A percentile compares a stretch with the other conserved stretches of the same genome.
phyloP scores from a whole-genome alignment of 1,139 yeast species.

The Saccharomycopsis crataegensis region DNA sequence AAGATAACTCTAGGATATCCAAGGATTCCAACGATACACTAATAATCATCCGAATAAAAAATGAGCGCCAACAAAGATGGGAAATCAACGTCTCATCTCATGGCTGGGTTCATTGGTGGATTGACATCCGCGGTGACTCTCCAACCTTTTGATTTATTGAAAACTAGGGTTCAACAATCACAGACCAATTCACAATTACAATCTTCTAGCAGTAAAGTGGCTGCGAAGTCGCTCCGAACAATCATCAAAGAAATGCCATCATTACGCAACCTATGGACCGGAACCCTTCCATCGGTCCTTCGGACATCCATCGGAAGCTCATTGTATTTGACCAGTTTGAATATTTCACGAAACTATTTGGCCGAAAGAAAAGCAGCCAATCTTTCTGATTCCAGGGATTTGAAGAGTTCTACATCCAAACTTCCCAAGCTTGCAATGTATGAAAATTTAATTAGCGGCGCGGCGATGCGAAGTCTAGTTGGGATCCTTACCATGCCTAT shows the following conservation, averaged over 20 bases:
- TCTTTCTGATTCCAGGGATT: conserved; percentile 21
- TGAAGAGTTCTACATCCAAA: conserved; percentile 18
- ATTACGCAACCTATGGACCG: conserved; percentile 72
- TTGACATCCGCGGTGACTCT: conserved; percentile 70
- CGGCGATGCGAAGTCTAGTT: conserved; percentile 69
- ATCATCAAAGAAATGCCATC: conserved; percentile 43
- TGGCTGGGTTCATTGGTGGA: conserved; percentile 87
- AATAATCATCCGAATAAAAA: too few relatives aligned
- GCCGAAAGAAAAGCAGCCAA: conserved; percentile 30
- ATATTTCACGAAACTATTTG: conserved; percentile 48
- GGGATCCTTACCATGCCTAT: conserved; percentile 95
- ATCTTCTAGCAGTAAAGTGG: not conserved
- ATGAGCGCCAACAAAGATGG: not conserved
- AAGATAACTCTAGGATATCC: too few relatives aligned
- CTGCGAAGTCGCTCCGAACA: conserved; percentile 21
- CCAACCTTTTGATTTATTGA: conserved; percentile 86
- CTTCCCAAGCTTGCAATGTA: conserved; percentile 66
- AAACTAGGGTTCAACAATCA: conserved; percentile 82
- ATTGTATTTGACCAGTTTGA: conserved; percentile 67
- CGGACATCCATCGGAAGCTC: conserved; percentile 92
- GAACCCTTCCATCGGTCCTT: conserved; percentile 83
- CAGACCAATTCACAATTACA: conserved; percentile 35
- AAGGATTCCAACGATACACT: too few relatives aligned
- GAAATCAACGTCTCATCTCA: conserved; percentile 39
- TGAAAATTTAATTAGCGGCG: conserved; percentile 73